Conservation (phyloP, 768 basidiomycete genomes). For the Termitomyces heimii region DNA sequence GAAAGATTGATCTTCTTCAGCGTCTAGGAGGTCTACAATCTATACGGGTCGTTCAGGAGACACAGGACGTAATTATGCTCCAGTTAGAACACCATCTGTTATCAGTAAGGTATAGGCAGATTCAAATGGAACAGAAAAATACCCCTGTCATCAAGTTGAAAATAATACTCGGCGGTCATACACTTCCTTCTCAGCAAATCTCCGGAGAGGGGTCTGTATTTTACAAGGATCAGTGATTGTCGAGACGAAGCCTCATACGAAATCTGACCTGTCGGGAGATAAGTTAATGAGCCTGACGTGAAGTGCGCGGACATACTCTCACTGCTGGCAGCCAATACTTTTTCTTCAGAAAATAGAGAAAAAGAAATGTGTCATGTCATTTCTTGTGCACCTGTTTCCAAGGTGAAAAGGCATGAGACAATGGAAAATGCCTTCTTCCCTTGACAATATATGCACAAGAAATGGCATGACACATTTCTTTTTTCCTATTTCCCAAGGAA, state of each 20-base stretch:
- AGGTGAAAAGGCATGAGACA: no score
- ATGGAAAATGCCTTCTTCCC: no score
- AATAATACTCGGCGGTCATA: conserved; percentile 51
- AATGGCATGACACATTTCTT: no score
- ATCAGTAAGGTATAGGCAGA: not conserved
- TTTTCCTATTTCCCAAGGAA: no score
- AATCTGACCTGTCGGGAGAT: conserved; percentile 31
- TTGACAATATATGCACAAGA: no score
- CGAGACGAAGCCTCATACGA: conserved; percentile 24
- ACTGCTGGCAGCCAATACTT: no score
- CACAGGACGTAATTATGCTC: conserved; percentile 43
- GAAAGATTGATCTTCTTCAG: no score
- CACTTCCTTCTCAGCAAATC: conserved; percentile 40
- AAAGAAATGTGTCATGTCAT: no score
- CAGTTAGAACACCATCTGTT: conserved; percentile 7
- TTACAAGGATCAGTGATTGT: conserved; percentile 9
- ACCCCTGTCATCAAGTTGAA: conserved; percentile 50
- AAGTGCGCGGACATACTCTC: conserved; percentile 20
- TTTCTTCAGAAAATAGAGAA: no score
- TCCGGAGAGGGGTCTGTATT: conserved; percentile 50
- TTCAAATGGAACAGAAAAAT: conserved; percentile 11
- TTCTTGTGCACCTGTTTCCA: no score
- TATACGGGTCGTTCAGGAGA: conserved; percentile 31
- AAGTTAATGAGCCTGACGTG: not conserved
- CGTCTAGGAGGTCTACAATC: conserved; percentile 44